phyloP scores from a whole-genome alignment of 331 rosid genomes.

The Rhamnella rubrinervis region DNA sequence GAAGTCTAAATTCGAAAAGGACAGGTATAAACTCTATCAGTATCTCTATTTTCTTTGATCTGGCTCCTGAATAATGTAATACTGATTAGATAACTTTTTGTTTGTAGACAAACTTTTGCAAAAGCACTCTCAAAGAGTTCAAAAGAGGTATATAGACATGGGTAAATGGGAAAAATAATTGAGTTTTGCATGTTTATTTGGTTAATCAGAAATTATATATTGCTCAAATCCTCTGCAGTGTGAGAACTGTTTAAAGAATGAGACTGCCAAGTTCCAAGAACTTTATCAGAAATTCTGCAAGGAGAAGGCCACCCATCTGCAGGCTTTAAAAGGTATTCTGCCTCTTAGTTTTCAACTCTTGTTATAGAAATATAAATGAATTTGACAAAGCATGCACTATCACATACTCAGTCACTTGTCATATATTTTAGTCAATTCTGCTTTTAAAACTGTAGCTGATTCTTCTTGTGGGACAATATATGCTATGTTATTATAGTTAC shows the following conservation, averaged over 20 bases:
- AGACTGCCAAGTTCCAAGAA: constrained; percentile 69
- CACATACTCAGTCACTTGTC: no score
- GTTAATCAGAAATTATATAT: no score
- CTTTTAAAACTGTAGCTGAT: no score
- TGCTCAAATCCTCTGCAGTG: constrained; percentile 43
- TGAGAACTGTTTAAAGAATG: constrained; percentile 76
- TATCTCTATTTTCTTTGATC: neutral
- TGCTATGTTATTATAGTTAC: no score
- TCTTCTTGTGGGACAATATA: no score
- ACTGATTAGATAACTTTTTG: constrained; percentile 18
- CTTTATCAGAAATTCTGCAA: constrained; percentile 71
- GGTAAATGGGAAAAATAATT: no score
- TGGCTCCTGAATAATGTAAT: neutral
- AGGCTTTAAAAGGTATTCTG: constrained; percentile 64
- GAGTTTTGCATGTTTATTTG: no score
- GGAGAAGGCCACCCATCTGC: constrained; percentile 71
- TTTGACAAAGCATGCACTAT: no score
- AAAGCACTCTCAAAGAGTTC: constrained; percentile 93
- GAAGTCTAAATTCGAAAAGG: constrained; percentile 85
- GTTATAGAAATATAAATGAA: constrained; percentile 9
- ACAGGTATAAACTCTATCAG: constrained; percentile 48
- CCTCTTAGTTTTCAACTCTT: constrained; percentile 5
- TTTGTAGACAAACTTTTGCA: constrained; percentile 71
- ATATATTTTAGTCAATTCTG: no score
- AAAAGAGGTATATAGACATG: constrained; percentile 65